These are phyloP conservation scores for Talaromyces funiculosus DNA, from an alignment of 2,329 filamentous ascomycete genomes.

Conservation along the genomic window DNA sequence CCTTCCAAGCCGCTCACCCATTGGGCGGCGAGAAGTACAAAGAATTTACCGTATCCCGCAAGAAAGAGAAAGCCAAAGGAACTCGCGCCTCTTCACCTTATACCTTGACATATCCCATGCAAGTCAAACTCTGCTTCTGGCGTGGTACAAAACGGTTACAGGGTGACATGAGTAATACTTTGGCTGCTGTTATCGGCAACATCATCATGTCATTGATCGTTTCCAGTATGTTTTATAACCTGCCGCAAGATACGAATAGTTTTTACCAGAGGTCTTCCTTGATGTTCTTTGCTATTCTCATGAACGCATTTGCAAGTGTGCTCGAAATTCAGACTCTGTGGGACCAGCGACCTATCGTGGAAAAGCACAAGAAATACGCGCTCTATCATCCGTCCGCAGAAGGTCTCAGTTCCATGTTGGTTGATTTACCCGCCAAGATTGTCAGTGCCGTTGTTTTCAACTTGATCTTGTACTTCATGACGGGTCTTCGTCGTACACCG, in stretches of 20 bases:
- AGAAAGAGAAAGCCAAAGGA: conserved; percentile 40
- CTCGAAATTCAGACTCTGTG: conserved; percentile 84
- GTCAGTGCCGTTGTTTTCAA: conserved; percentile 70
- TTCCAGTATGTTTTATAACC: conserved; percentile 73
- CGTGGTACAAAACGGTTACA: conserved; percentile 71
- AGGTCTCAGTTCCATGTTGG: conserved; percentile 80
- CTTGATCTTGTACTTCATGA: conserved; percentile 78
- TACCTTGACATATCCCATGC: conserved; percentile 70
- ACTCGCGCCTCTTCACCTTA: conserved; percentile 68
- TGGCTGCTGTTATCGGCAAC: conserved; percentile 64
- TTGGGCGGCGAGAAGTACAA: conserved; percentile 38
- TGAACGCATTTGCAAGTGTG: conserved; percentile 78
- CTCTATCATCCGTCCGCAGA: conserved; percentile 87
- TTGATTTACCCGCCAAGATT: conserved; percentile 78
- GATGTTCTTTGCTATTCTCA: conserved; percentile 80
- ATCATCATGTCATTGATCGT: conserved; percentile 72
- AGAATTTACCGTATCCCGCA: conserved; percentile 38
- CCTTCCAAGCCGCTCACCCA: conserved; percentile 37
- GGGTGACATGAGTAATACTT: conserved; percentile 69
- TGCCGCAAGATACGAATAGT: conserved; percentile 58
- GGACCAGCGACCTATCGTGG: conserved; percentile 82
- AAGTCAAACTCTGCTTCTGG: conserved; percentile 72
- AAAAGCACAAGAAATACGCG: conserved; percentile 84
- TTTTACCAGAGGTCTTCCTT: conserved; percentile 77
- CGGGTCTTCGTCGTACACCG: conserved; percentile 66